Evolutionary conservation across 1,284 basidiomycete genomes (phyloP).

Genomic region (Termitomyces sp.): DNA sequence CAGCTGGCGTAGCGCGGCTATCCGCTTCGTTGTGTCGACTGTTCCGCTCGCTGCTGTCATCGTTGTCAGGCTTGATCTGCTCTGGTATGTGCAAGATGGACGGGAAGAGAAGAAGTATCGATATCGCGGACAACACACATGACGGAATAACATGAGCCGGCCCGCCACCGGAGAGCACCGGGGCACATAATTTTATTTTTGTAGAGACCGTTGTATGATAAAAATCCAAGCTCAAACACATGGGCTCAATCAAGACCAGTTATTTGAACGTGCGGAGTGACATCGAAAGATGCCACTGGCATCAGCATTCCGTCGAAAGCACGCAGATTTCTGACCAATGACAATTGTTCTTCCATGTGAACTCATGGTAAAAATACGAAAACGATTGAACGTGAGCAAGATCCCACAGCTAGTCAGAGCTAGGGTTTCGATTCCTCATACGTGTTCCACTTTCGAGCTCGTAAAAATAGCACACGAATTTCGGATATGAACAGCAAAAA

Average conservation of each 20-base stretch:
- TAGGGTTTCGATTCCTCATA: not conserved
- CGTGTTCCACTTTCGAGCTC: not conserved
- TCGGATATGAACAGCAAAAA: not conserved
- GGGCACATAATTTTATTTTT: not conserved
- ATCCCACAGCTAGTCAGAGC: not conserved
- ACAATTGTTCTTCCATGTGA: too few relatives aligned
- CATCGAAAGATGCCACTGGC: too few relatives aligned
- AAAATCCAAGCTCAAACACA: too few relatives aligned
- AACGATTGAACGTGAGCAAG: too few relatives aligned
- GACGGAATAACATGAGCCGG: slow-evolving; percentile 12
- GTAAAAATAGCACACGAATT: not conserved
- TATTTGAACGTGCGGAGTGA: too few relatives aligned
- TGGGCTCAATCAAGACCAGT: too few relatives aligned
- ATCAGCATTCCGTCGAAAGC: too few relatives aligned
- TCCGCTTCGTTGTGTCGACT: slow-evolving; percentile 58
- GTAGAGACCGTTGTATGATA: too few relatives aligned
- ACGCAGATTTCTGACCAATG: too few relatives aligned
- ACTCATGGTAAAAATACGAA: too few relatives aligned
- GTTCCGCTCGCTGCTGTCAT: slow-evolving; percentile 44
- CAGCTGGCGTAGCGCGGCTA: slow-evolving; percentile 56
- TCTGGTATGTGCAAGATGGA: not conserved
- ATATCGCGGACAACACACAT: slow-evolving; percentile 11
- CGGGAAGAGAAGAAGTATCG: slow-evolving; percentile 7
- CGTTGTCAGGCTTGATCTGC: slow-evolving; percentile 6
- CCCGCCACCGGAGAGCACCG: not conserved